Percentiles rank a stretch among this genome's conserved stretches.
Evolutionary conservation across 2,329 filamentous ascomycete species (phyloP).

Genomic region (Fusarium siculi): DNA sequence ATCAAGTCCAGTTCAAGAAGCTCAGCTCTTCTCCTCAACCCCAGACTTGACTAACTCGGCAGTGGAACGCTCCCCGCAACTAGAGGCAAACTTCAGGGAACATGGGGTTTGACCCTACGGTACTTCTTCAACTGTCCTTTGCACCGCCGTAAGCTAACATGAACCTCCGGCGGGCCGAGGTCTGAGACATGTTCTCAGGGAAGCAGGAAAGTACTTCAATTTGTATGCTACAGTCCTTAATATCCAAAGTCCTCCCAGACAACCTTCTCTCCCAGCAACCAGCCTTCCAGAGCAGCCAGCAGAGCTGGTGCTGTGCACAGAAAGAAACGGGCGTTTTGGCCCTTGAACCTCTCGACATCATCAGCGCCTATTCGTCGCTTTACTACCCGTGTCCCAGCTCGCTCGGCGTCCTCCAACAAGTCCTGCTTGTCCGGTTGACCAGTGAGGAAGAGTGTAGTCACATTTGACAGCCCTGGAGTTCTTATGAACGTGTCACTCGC

Average conservation of each 20-base stretch:
- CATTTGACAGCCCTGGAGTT: slow-evolving; percentile 61
- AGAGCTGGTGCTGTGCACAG: slow-evolving; percentile 59
- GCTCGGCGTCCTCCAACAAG: slow-evolving; percentile 49
- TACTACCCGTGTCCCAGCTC: slow-evolving; percentile 49
- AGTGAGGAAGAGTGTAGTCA: slow-evolving; percentile 74
- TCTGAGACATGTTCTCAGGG: neutral
- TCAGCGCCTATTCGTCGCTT: slow-evolving; percentile 52
- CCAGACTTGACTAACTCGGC: slow-evolving; percentile 16
- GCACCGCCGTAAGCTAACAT: slow-evolving; percentile 15
- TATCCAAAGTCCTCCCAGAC: slow-evolving; percentile 72
- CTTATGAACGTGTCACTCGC: slow-evolving; percentile 67
- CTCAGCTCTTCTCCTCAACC: slow-evolving; percentile 6
- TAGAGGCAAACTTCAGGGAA: slow-evolving; percentile 15
- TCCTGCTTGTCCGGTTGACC: slow-evolving; percentile 52
- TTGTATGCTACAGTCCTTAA: slow-evolving; percentile 43
- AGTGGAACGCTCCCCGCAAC: slow-evolving; percentile 30
- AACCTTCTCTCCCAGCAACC: slow-evolving; percentile 65
- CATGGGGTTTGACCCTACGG: neutral
- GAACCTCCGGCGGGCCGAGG: slow-evolving; percentile 26
- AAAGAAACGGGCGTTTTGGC: slow-evolving; percentile 61
- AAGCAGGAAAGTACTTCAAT: neutral
- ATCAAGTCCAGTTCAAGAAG: neutral
- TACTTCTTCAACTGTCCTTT: slow-evolving; percentile 12
- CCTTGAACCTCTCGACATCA: slow-evolving; percentile 56
- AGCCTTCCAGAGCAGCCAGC: slow-evolving; percentile 56